Evolutionary conservation across 2,329 filamentous ascomycete genomes (phyloP).

Genomic region (Hypoxylon sp.): DNA sequence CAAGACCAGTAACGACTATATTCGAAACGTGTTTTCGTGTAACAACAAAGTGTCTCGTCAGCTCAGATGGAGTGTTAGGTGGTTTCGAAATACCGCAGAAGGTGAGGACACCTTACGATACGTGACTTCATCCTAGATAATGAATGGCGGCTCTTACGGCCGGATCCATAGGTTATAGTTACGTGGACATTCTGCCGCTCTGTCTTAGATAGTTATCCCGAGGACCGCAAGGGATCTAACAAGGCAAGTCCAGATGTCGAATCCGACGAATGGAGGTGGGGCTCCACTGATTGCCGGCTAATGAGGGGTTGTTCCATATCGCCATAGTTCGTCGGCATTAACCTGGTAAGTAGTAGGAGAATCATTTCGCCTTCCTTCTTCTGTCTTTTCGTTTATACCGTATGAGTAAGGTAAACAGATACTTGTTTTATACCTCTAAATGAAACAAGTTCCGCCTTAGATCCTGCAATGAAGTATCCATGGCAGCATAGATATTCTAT

Average conservation of each 20-base stretch:
- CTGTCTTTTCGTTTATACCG: constrained; percentile 1
- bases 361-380: constrained; percentile 48
- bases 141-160: constrained; percentile 22
- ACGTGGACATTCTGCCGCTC: constrained; percentile 38
- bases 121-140: constrained; percentile 21
- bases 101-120: constrained; percentile 21
- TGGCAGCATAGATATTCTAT: no score
- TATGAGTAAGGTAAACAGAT: not conserved
- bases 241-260: constrained; percentile 29
- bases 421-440: not conserved
- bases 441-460: not conserved
- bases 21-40: constrained; percentile 7
- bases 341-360: constrained; percentile 44
- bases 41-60: constrained; percentile 29
- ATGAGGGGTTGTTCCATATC: constrained; percentile 49
- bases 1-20: constrained; percentile 15
- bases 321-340: constrained; percentile 45
- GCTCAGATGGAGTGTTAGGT: constrained; percentile 11
- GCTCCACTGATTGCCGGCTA: constrained; percentile 47
- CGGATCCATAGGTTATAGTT: constrained; percentile 7
- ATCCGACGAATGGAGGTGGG: constrained; percentile 39
- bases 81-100: constrained; percentile 23
- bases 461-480: not conserved
- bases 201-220: constrained; percentile 36
- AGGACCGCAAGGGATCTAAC: constrained; percentile 34